phyloP scores from a whole-genome alignment of 2,329 filamentous ascomycete species.

The Sphaerulina populicola region DNA sequence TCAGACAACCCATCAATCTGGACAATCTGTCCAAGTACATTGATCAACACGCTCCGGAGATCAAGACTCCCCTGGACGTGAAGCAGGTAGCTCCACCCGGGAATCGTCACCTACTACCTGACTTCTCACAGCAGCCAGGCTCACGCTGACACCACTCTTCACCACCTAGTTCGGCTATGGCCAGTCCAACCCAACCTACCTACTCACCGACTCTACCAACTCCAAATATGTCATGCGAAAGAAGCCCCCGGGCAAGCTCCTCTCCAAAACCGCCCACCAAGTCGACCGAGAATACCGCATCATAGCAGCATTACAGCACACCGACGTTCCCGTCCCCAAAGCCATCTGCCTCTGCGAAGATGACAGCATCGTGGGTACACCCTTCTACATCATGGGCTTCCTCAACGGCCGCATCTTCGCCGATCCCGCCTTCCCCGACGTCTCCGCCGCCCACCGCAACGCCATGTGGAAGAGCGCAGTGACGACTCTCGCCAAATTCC shows the following conservation, averaged over 20 bases:
- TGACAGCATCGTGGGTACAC: conserved; percentile 66
- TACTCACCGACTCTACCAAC: conserved; percentile 64
- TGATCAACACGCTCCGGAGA: conserved; percentile 65
- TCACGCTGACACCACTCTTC: neutral
- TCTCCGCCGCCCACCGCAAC: conserved; percentile 58
- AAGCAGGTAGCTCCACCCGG: conserved; percentile 60
- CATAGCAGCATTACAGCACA: conserved; percentile 69
- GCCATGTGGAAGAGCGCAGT: conserved; percentile 83
- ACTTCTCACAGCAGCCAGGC: neutral
- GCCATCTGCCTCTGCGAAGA: conserved; percentile 83
- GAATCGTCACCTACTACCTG: neutral
- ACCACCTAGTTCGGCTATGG: conserved; percentile 77
- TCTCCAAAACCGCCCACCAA: conserved; percentile 89
- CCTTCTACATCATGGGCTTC: conserved; percentile 97
- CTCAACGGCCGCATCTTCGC: conserved; percentile 89
- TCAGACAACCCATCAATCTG: conserved; percentile 86
- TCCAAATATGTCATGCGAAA: conserved; percentile 83
- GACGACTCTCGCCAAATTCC: conserved; percentile 74
- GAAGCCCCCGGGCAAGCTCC: conserved; percentile 89
- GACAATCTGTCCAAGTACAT: conserved; percentile 72
- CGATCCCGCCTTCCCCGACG: conserved; percentile 70
- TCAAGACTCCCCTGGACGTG: conserved; percentile 72
- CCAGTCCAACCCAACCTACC: conserved; percentile 95
- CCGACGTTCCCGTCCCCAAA: conserved; percentile 77
- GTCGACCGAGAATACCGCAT: conserved; percentile 94